Base-by-base conservation (phyloP, 345 rosid genomes). In the Salix purpurea region DNA sequence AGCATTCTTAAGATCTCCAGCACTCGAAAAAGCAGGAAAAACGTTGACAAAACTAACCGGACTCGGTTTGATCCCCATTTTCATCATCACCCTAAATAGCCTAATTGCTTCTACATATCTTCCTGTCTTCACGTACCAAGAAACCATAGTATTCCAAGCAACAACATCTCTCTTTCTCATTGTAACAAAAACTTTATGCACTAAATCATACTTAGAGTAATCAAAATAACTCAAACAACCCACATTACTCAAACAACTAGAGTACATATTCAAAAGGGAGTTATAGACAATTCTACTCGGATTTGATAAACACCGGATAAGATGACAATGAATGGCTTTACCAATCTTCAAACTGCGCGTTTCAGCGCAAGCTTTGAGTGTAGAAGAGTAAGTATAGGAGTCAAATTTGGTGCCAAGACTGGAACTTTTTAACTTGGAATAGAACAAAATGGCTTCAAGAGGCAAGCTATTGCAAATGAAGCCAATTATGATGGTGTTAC, bases 401-500 rank as follows among this genome's bases (percentile, higher is more conserved):
- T 94, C 97, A 50, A 78, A 87, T 44, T 76, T 78, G 60, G 88
- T 83, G 61, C 71, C 77, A 79, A 90, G 90, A 7, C 89, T 74
- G 2, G 90, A 69, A 48, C 73, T 84, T 78, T 84, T 94, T 90
- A 92, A 87, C 77, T 85, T 86, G 83, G 92, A 79, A 46, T 86
- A 94, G 86, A 94, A 85, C 60, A 83, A 80, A 74, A 92, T 88
- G 67, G 97, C 97, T 18, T 94, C 92, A 18, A 84, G 84, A 50
- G 98, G 92, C 70, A 90, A 76, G 74, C 85, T 82, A 73, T 94
- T 94, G 87, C 95, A 94, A n/a, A 94, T 83, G 77, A 88, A 87
- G 37, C 97, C 95, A 21, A 94, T 92, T 78, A 94, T 88, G 72
- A 94, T 88, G 26, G 98, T 89, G 89, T 94, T 94, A 93, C 95